Conservation (phyloP, 1,284 basidiomycete species). For the Trametes pubescens region DNA sequence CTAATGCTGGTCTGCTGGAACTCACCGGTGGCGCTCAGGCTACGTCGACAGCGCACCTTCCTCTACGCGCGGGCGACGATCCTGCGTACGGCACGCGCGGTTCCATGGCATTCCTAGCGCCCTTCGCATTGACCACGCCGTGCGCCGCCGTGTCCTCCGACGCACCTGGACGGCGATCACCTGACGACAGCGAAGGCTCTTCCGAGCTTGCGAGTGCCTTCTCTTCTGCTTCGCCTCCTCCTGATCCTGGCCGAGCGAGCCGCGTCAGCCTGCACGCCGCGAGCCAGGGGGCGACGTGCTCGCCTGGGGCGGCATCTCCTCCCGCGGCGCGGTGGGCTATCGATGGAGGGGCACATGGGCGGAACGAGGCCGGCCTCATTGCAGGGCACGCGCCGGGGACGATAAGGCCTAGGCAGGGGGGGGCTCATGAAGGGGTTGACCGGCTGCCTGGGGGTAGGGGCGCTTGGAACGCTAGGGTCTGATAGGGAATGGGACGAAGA, state of each 20-base stretch:
- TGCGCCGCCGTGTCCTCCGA: conserved; percentile 1
- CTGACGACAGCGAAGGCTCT: conserved; percentile 19
- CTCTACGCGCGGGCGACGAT: conserved; percentile 30
- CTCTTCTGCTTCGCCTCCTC: background rate
- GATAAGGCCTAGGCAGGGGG: conserved; percentile 25
- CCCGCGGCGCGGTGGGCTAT: conserved; percentile 12
- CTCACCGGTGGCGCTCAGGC: conserved; percentile 4
- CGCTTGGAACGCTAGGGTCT: conserved; percentile 9
- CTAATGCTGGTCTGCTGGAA: conserved; percentile 8
- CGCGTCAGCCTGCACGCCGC: background rate
- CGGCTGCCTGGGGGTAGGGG: conserved; percentile 1
- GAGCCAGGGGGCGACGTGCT: background rate
- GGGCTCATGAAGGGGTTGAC: conserved; percentile 5
- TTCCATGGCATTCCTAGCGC: conserved; percentile 15
- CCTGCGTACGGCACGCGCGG: conserved; percentile 11
- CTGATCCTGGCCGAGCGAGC: conserved; percentile 6
- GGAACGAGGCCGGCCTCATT: conserved; percentile 32
- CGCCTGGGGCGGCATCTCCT: conserved; percentile 3
- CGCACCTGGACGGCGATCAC: conserved; percentile 14
- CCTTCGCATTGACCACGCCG: conserved; percentile 4
- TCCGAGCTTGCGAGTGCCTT: background rate
- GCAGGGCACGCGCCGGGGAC: conserved; percentile 22
- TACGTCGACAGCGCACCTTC: conserved; percentile 15
- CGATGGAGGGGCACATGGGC: conserved; percentile 31
- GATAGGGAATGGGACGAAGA: conserved; percentile 15